A percentile compares a stretch with the other conserved stretches of the same genome.
Evolutionary conservation across 768 basidiomycete species (phyloP).

Genomic region (Leccinum subgranulosum): DNA sequence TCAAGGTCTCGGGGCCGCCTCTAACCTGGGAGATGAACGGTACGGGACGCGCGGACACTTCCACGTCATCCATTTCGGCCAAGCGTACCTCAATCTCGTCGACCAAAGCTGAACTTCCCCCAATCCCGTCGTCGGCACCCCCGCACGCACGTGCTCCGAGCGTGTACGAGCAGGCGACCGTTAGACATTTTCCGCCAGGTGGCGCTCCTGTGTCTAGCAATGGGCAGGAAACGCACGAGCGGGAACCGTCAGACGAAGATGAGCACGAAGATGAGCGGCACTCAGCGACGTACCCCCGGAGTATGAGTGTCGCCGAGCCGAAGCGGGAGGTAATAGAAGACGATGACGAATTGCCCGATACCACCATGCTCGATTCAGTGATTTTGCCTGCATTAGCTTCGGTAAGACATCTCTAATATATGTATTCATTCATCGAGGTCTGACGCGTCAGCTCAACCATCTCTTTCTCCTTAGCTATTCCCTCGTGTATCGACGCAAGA

Average conservation of each 20-base stretch:
- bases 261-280: conserved; percentile 62
- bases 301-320: conserved; percentile 37
- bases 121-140: conserved; percentile 43
- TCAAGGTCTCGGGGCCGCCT: conserved; percentile 61
- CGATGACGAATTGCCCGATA: conserved; percentile 61
- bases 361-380: conserved; percentile 88
- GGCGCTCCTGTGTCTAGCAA: conserved; percentile 13
- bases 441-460: conserved; percentile 6
- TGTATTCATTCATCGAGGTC: neutral
- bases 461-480: conserved; percentile 58
- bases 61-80: conserved; percentile 33
- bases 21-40: conserved; percentile 80
- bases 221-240: conserved; percentile 33
- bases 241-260: conserved; percentile 61
- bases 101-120: conserved; percentile 59
- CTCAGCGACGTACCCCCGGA: conserved; percentile 45
- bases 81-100: conserved; percentile 40
- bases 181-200: conserved; percentile 24
- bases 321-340: conserved; percentile 44
- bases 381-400: conserved; percentile 95
- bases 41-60: conserved; percentile 36
- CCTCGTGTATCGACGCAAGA: conserved; percentile 56
- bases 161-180: conserved; percentile 60
- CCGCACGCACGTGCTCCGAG: conserved; percentile 34
- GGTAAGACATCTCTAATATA: conserved; percentile 44